Base-by-base conservation (phyloP, 169 alveolate genomes). In the Eimeria falciformis region DNA sequence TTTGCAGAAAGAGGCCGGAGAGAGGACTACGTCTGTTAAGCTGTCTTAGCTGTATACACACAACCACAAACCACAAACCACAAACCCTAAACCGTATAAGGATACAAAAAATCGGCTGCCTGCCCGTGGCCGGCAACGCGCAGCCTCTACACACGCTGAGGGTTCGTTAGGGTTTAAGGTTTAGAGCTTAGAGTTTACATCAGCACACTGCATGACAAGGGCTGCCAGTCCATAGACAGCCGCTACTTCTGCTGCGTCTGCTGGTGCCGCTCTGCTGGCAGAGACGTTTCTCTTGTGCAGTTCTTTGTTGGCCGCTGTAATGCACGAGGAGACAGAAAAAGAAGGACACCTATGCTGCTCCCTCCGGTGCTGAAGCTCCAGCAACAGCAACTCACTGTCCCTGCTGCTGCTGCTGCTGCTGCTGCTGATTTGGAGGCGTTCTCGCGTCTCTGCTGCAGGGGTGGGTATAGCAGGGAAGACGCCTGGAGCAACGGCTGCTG, bases 161-260 rank as follows among this genome's bases (percentile, higher is more conserved):
- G 69, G 69, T 58, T 5, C 12, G 23, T 58, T 58, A 58, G 69
- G 69, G 25, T 58, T 4, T 58, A 58, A 29, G 69, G 5, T 5
- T 58, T 58, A 58, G 69, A 29, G 5, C 23, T 58, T 58, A 58
- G 47, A 40, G 25, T 50, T n/a, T 66, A 85, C 92, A 55, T 68
- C 92, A 33, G 71, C 92, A 33, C 83, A 66, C 53, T 40, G 77
- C 92, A 85, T 68, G 56, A 50, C 50, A 25, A 85, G 79, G 53
- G 77, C 82, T 9, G 92, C 92, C 25, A 85, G 73, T 14, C 78
- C 92, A 62, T 56, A 47, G 18, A 50, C 83, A 11, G 92, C 92
- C 3, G 83, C 82, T 23, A 85, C 82, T 46, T 85, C 92, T 11
- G 40, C 84, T 0, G 92, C 65, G 55, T 66, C 83, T 12, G 82